These are phyloP conservation scores for Circinella umbellata DNA, from an alignment of 371 early-diverging fungal genomes.

Conservation along the genomic window DNA sequence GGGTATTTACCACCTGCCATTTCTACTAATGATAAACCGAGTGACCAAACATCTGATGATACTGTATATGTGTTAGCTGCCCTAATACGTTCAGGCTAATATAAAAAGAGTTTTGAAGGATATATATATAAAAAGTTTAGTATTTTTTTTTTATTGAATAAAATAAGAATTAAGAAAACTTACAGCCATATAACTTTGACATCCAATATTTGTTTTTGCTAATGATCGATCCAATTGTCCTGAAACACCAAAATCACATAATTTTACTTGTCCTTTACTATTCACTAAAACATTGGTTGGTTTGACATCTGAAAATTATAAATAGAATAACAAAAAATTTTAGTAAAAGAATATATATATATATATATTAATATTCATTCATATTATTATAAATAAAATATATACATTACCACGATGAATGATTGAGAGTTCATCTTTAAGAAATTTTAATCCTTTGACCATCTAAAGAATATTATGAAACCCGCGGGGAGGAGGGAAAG, in stretches of 20 bases:
- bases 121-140: too few species aligned
- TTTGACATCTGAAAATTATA: conserved; percentile 78
- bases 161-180: too few species aligned
- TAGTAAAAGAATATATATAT: neutral
- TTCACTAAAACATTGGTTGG: conserved; percentile 95
- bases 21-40: conserved; percentile 94
- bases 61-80: conserved; percentile 72
- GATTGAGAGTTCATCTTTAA: conserved; percentile 87
- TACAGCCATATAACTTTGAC: conserved; percentile 95
- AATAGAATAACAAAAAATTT: neutral
- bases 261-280: conserved; percentile 84
- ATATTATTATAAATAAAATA: too few species aligned
- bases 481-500: neutral
- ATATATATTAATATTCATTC: too few species aligned
- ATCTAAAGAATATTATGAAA: conserved; percentile 51
- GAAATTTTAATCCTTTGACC: conserved; percentile 85
- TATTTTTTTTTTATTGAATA: too few species aligned
- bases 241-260: conserved; percentile 92
- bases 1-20: conserved; percentile 88
- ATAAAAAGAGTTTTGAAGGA: too few species aligned
- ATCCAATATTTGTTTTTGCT: conserved; percentile 94
- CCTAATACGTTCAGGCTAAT: conserved; percentile 80
- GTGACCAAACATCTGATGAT: conserved; percentile 87
- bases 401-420: conserved; percentile 78
- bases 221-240: conserved; percentile 89